phyloP scores from a whole-genome alignment of 257 asterid species.

The Solanum arcanum region DNA sequence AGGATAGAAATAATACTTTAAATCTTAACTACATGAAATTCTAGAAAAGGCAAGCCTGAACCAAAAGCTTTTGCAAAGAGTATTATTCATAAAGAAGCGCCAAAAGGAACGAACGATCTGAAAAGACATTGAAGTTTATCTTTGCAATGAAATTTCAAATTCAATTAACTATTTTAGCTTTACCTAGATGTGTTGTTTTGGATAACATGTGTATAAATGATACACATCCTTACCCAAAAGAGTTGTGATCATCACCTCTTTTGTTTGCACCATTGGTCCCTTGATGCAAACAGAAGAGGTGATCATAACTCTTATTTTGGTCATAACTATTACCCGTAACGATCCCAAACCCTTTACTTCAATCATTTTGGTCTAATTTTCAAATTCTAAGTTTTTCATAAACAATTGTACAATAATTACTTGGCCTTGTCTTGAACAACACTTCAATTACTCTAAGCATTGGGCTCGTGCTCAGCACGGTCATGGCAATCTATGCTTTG shows the following conservation, averaged over 20 bases:
- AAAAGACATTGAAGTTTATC: neutral
- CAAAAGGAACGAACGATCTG: neutral
- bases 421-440: too few species aligned
- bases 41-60: too few species aligned
- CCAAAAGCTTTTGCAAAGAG: neutral
- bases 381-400: too few species aligned
- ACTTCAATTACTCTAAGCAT: too few species aligned
- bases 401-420: too few species aligned
- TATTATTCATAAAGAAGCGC: neutral
- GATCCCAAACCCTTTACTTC: too few species aligned
- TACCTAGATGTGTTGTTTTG: neutral
- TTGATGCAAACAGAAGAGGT: neutral
- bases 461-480: neutral
- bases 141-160: neutral
- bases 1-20: too few species aligned
- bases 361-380: too few species aligned
- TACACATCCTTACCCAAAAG: neutral
- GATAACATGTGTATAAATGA: too few species aligned
- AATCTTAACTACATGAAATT: too few species aligned
- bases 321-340: neutral
- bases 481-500: neutral
- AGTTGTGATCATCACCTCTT: neutral
- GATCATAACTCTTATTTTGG: neutral
- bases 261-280: neutral
- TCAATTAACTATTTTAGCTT: neutral